Conservation (phyloP, 2,329 filamentous ascomycete genomes). For the Colletotrichum magnum region DNA sequence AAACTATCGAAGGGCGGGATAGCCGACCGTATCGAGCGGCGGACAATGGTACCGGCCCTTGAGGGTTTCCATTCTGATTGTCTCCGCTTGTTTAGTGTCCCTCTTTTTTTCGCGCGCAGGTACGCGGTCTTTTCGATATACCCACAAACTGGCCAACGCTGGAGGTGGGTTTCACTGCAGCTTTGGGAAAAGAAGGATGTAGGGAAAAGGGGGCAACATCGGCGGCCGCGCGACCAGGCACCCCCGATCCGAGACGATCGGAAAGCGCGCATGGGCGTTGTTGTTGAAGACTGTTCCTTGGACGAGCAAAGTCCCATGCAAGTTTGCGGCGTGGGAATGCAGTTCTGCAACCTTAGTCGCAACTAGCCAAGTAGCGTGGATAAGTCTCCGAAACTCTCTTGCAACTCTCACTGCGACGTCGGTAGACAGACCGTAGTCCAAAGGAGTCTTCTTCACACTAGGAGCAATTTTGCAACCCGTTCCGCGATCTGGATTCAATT, state of each 20-base stretch:
- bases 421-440: neutral
- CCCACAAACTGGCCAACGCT: slow-evolving; percentile 34
- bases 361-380: slow-evolving; percentile 20
- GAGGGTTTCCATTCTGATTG: slow-evolving; percentile 2
- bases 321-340: neutral
- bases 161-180: slow-evolving; percentile 14
- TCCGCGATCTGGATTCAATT: neutral
- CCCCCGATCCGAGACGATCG: slow-evolving; percentile 1
- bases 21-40: too few relatives aligned
- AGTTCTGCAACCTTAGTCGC: slow-evolving; percentile 9
- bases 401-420: slow-evolving; percentile 6
- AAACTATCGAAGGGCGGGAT: too few relatives aligned
- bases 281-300: neutral
- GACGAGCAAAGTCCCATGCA: slow-evolving; percentile 12
- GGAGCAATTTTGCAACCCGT: neutral
- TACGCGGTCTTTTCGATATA: slow-evolving; percentile 15
- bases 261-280: neutral
- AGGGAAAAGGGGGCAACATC: slow-evolving; percentile 7
- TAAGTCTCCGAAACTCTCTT: slow-evolving; percentile 20
- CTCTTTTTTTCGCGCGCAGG: too few relatives aligned
- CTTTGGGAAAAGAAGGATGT: neutral
- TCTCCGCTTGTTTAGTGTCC: neutral
- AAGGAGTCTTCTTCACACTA: neutral
- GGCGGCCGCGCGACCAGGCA: slow-evolving; percentile 1
- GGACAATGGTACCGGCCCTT: slow-evolving; percentile 11